phyloP scores from a whole-genome alignment of 345 rosid species.

The Moringa oleifera region DNA sequence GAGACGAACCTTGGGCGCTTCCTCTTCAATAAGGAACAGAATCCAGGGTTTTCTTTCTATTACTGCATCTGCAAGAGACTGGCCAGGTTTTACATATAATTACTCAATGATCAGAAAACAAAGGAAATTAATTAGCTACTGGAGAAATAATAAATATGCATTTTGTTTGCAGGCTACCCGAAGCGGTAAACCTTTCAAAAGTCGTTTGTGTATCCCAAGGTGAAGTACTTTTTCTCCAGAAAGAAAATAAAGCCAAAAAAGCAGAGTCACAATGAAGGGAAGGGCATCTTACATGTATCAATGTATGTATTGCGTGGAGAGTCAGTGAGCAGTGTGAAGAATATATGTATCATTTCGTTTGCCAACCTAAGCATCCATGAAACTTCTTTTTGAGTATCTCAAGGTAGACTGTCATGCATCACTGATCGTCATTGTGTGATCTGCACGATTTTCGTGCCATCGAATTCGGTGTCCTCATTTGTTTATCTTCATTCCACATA shows the following conservation, averaged over 20 bases:
- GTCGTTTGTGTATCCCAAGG: slow-evolving; percentile 32
- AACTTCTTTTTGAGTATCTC: not conserved
- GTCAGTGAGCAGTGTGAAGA: not conserved
- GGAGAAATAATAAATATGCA: no score
- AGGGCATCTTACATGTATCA: not conserved
- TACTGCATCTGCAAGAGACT: no score
- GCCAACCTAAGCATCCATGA: not conserved
- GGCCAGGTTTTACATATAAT: no score
- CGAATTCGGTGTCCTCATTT: slow-evolving; percentile 19
- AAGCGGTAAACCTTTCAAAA: no score
- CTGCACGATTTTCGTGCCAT: slow-evolving; percentile 19
- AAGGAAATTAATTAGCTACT: no score
- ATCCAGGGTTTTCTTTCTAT: no score
- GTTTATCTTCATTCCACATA: not conserved
- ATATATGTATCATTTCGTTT: no score
- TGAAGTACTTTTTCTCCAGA: not conserved
- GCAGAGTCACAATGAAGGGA: not conserved
- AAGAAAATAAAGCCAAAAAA: not conserved
- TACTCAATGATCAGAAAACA: no score
- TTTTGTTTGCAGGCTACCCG: no score
- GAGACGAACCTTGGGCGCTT: no score
- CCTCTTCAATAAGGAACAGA: no score
- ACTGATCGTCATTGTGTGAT: not conserved
- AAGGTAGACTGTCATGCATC: not conserved
- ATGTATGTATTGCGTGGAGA: not conserved